Evolutionary conservation across 495 filamentous ascomycete species (phyloP).

Genomic region (Penicillium cataractarum): DNA sequence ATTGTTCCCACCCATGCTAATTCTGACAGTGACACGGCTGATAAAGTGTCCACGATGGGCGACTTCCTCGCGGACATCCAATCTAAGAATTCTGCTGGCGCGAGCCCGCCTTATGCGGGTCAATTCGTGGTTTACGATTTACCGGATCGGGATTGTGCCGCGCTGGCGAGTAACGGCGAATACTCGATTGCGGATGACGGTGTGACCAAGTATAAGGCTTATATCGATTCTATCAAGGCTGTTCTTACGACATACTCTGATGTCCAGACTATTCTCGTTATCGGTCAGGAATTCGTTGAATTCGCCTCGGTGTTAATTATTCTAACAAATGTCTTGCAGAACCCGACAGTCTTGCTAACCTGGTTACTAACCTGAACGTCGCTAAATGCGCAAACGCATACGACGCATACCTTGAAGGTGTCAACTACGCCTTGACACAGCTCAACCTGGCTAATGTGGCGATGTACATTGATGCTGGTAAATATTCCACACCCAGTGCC

Average conservation of each 20-base stretch:
- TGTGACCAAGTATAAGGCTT: conserved; percentile 66
- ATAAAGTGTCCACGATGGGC: conserved; percentile 62
- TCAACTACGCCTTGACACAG: conserved; percentile 70
- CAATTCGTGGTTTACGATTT: conserved; percentile 77
- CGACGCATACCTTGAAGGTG: conserved; percentile 66
- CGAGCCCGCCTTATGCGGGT: conserved; percentile 46
- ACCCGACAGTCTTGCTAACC: conserved; percentile 79
- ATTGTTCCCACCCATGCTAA: neutral
- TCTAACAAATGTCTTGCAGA: conserved; percentile 59
- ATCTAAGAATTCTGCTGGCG: conserved; percentile 57
- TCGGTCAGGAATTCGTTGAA: conserved; percentile 44
- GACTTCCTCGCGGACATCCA: conserved; percentile 58
- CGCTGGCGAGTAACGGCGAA: conserved; percentile 77
- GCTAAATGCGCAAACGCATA: conserved; percentile 67
- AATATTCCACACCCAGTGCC: neutral
- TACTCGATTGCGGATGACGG: conserved; percentile 62
- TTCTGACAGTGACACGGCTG: conserved; percentile 53
- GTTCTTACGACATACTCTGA: conserved; percentile 34
- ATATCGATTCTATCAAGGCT: conserved; percentile 63
- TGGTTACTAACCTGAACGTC: conserved; percentile 73
- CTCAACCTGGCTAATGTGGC: conserved; percentile 77
- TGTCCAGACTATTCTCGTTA: conserved; percentile 47
- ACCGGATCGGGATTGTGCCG: conserved; percentile 77
- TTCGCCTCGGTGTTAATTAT: neutral
- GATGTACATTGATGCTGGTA: conserved; percentile 82